Conservation (phyloP, 1,284 basidiomycete genomes). For the Pseudomicrostroma phylloplanum region DNA sequence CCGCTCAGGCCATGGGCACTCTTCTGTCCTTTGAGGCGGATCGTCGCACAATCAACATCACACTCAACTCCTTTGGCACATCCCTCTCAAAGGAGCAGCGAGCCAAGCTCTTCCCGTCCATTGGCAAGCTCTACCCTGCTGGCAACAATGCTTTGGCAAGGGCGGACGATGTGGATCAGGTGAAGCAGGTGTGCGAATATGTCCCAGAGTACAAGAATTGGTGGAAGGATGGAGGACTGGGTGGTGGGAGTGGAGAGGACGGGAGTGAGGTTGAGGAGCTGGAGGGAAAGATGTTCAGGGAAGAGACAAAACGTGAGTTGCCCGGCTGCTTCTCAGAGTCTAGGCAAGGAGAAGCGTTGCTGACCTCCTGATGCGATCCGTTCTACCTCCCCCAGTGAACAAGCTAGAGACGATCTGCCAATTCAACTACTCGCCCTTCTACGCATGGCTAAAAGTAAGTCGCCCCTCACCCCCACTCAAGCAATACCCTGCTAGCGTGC, state of each 20-base stretch:
- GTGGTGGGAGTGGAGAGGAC: constrained; percentile 45
- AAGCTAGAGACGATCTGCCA: constrained; percentile 46
- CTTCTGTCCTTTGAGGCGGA: constrained; percentile 96
- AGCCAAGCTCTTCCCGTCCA: constrained; percentile 87
- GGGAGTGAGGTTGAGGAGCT: constrained; percentile 60
- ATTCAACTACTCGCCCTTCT: constrained; percentile 47
- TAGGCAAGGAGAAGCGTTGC: no score
- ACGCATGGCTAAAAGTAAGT: constrained; percentile 43
- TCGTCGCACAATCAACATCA: constrained; percentile 92
- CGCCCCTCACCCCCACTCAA: no score
- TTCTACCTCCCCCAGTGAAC: constrained; percentile 21
- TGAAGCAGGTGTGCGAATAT: constrained; percentile 77
- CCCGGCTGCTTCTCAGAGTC: no score
- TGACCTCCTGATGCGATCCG: no score
- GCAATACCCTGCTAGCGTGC: no score
- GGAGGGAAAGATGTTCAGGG: constrained; percentile 89
- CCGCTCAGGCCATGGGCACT: constrained; percentile 55
- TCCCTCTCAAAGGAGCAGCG: constrained; percentile 91
- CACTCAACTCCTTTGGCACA: constrained; percentile 97
- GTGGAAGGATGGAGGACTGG: constrained; percentile 64
- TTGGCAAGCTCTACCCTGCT: constrained; percentile 88
- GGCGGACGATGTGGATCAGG: constrained; percentile 92
- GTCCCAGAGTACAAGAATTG: constrained; percentile 72
- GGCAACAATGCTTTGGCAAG: constrained; percentile 90
- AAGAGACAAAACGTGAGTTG: constrained; percentile 13